Evolutionary conservation across 2,329 filamentous ascomycete genomes (phyloP).

Genomic region (Neofusicoccum laricinum): DNA sequence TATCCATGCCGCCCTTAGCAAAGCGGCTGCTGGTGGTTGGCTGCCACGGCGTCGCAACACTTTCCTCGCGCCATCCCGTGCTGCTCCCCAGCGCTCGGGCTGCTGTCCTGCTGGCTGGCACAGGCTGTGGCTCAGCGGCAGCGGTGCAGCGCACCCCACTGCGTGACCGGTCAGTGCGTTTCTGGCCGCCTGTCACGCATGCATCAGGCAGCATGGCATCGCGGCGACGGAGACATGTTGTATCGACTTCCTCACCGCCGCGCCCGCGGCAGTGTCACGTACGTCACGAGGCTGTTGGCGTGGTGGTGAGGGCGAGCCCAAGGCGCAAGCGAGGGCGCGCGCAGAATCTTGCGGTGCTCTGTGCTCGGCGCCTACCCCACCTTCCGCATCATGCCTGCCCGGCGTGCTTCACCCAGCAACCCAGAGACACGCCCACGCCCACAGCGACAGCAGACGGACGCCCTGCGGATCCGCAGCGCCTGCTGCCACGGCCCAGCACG

Average conservation of each 20-base stretch:
- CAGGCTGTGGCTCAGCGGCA: neutral
- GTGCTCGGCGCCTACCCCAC: neutral
- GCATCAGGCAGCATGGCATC: constrained; percentile 7
- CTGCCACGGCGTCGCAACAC: constrained; percentile 1
- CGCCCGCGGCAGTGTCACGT: neutral
- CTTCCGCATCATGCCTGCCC: neutral
- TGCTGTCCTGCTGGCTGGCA: constrained; percentile 3
- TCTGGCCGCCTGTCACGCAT: neutral
- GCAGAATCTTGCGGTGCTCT: neutral
- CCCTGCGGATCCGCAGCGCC: neutral
- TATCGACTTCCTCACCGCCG: neutral
- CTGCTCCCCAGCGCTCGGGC: neutral
- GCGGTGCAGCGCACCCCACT: constrained; percentile 1
- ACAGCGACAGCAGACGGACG: neutral
- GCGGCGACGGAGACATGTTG: neutral
- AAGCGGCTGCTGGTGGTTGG: constrained; percentile 1
- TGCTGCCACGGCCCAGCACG: no score
- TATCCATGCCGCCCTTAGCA: constrained; percentile 2
- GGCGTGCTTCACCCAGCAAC: neutral
- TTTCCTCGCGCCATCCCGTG: constrained; percentile 4
- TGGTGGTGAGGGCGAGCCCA: constrained; percentile 5
- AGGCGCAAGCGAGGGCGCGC: constrained; percentile 2
- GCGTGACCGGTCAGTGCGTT: constrained; percentile 9
- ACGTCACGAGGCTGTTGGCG: constrained; percentile 7
- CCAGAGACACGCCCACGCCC: no score